phyloP scores from a whole-genome alignment of 2,329 filamentous ascomycete species.

The Cercospora janseana region DNA sequence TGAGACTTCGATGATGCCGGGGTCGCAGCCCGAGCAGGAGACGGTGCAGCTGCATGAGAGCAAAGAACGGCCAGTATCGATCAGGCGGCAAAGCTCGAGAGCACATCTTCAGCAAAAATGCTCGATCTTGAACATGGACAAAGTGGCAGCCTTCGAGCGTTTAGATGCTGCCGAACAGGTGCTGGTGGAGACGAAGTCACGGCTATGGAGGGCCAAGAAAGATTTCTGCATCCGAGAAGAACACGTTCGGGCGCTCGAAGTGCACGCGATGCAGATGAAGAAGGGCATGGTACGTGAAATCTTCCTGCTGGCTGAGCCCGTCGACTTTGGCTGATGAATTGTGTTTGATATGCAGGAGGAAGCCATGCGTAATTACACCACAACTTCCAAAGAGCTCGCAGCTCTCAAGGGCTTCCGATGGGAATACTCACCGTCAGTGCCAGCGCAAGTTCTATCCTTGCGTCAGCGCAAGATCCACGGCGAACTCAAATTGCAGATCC shows the following conservation, averaged over 20 bases:
- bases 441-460: slow-evolving; percentile 11
- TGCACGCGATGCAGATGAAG: slow-evolving; percentile 10
- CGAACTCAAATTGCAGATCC: slow-evolving; percentile 13
- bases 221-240: slow-evolving; percentile 11
- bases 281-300: slow-evolving; percentile 12
- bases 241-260: slow-evolving; percentile 1
- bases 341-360: slow-evolving; percentile 1
- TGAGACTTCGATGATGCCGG: neutral
- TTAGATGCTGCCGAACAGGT: slow-evolving; percentile 6
- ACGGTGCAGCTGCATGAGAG: neutral
- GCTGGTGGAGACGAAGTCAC: slow-evolving; percentile 11
- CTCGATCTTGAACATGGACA: slow-evolving; percentile 3
- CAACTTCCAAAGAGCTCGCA: slow-evolving; percentile 9
- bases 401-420: slow-evolving; percentile 3
- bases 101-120: slow-evolving; percentile 7
- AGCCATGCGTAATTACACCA: slow-evolving; percentile 10
- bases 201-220: slow-evolving; percentile 6
- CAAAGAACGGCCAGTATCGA: neutral
- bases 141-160: neutral
- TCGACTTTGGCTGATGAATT: no score
- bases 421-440: slow-evolving; percentile 1
- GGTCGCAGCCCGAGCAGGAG: neutral
- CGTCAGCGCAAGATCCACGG: slow-evolving; percentile 12
- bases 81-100: neutral
- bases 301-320: no score